Conservation (phyloP, 2,329 filamentous ascomycete species). For the Pyrenophora teres region DNA sequence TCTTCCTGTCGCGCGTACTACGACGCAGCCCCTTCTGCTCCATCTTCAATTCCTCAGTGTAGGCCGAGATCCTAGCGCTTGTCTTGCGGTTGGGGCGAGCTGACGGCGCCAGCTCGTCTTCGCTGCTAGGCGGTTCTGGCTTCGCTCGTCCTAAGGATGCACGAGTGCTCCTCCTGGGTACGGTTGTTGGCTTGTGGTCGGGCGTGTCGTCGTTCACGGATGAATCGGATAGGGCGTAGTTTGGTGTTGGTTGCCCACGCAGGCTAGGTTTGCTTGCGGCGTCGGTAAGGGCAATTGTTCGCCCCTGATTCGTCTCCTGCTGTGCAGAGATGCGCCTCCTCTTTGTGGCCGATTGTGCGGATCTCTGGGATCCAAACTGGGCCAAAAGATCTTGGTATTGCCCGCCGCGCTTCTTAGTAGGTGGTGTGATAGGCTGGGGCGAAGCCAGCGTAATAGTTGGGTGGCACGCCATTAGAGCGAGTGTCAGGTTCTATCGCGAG, state of each 20-base stretch:
- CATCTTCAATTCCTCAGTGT: slow-evolving; percentile 41
- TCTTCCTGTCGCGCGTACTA: slow-evolving; percentile 32
- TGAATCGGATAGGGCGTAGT: slow-evolving; percentile 10
- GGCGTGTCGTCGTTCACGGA: slow-evolving; percentile 2
- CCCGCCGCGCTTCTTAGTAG: slow-evolving; percentile 30
- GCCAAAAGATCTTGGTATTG: slow-evolving; percentile 32
- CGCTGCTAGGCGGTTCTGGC: slow-evolving; percentile 17
- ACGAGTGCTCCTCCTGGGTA: slow-evolving; percentile 2
- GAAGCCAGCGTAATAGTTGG: slow-evolving; percentile 19
- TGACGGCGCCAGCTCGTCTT: slow-evolving; percentile 32
- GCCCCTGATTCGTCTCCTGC: not conserved
- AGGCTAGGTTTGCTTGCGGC: slow-evolving; percentile 18
- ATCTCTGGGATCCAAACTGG: slow-evolving; percentile 37
- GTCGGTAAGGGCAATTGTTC: not conserved
- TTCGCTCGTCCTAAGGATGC: not conserved
- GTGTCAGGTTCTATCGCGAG: not conserved
- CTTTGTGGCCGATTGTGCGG: slow-evolving; percentile 40
- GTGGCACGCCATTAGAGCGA: slow-evolving; percentile 26
- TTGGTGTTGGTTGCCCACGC: slow-evolving; percentile 5
- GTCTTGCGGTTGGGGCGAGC: slow-evolving; percentile 16
- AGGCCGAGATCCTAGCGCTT: slow-evolving; percentile 13
- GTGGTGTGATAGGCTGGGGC: slow-evolving; percentile 33
- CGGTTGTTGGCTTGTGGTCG: not conserved
- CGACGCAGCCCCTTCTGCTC: slow-evolving; percentile 32
- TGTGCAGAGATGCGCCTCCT: slow-evolving; percentile 24